Conservation (phyloP, 2,329 filamentous ascomycete species). For the Xylariaceae sp. region DNA sequence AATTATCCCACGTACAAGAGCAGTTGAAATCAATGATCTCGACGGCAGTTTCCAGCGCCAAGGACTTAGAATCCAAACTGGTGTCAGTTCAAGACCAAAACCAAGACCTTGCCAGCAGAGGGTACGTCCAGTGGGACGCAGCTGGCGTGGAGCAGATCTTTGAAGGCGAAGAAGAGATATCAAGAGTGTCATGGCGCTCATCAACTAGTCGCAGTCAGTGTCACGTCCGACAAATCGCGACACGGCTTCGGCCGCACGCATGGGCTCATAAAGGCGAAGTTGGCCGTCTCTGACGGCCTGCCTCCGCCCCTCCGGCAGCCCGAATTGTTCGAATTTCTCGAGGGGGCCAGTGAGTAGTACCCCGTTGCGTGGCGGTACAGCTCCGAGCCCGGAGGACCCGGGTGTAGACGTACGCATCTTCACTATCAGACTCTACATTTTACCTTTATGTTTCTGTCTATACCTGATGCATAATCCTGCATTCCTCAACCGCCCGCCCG, state of each 20-base stretch:
- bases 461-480: no score
- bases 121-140: background rate
- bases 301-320: background rate
- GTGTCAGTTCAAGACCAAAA: no score
- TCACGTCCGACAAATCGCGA: background rate
- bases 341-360: no score
- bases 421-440: no score
- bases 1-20: no score
- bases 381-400: background rate
- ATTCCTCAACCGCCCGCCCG: no score
- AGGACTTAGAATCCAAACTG: no score
- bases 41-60: no score
- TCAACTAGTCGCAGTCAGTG: background rate
- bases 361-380: background rate
- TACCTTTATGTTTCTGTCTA: no score
- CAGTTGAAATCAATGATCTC: no score
- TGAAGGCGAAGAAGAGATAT: background rate
- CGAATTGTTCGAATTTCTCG: background rate
- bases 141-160: background rate
- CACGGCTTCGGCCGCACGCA: background rate
- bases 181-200: background rate
- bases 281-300: background rate
- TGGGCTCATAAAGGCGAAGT: background rate
- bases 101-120: background rate
- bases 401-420: no score